phyloP scores from a whole-genome alignment of 768 basidiomycete species.

The Amanita muscaria region DNA sequence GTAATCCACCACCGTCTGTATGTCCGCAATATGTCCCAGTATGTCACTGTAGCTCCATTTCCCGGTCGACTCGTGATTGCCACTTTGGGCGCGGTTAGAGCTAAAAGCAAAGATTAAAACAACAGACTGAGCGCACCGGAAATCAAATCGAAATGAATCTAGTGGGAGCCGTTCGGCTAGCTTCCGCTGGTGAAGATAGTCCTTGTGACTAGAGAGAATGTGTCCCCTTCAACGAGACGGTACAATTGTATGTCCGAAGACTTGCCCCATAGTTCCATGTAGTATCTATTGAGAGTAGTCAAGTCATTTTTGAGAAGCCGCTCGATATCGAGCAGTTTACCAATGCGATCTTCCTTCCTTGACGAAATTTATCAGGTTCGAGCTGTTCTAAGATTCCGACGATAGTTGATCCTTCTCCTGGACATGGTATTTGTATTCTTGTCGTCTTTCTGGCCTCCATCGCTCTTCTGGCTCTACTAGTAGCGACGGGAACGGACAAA shows the following conservation, averaged over 20 bases:
- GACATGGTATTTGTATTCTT: slow-evolving; percentile 24
- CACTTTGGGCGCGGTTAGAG: slow-evolving; percentile 39
- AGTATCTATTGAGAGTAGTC: slow-evolving; percentile 45
- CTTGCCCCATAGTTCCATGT: slow-evolving; percentile 74
- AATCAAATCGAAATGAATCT: slow-evolving; percentile 84
- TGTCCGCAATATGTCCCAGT: slow-evolving; percentile 54
- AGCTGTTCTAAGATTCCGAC: slow-evolving; percentile 59
- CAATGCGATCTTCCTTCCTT: slow-evolving; percentile 55
- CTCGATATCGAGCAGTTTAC: slow-evolving; percentile 39
- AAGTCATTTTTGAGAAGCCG: too few species aligned
- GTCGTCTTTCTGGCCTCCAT: slow-evolving; percentile 22
- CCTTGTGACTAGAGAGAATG: slow-evolving; percentile 59
- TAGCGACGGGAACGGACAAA: too few species aligned
- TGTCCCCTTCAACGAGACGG: slow-evolving; percentile 15
- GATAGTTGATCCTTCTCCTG: slow-evolving; percentile 17
- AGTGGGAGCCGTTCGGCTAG: slow-evolving; percentile 56
- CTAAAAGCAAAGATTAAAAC: background rate
- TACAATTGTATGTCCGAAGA: slow-evolving; percentile 6
- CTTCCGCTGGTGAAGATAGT: slow-evolving; percentile 74
- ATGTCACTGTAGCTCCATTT: slow-evolving; percentile 54
- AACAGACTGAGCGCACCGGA: slow-evolving; percentile 45
- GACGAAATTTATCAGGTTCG: slow-evolving; percentile 37
- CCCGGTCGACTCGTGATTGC: slow-evolving; percentile 71
- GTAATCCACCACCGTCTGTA: slow-evolving; percentile 54
- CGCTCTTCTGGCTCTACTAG: too few species aligned